Evolutionary conservation across 352 stramenopile genomes (phyloP).

Genomic region (Globisporangium nodosum): DNA sequence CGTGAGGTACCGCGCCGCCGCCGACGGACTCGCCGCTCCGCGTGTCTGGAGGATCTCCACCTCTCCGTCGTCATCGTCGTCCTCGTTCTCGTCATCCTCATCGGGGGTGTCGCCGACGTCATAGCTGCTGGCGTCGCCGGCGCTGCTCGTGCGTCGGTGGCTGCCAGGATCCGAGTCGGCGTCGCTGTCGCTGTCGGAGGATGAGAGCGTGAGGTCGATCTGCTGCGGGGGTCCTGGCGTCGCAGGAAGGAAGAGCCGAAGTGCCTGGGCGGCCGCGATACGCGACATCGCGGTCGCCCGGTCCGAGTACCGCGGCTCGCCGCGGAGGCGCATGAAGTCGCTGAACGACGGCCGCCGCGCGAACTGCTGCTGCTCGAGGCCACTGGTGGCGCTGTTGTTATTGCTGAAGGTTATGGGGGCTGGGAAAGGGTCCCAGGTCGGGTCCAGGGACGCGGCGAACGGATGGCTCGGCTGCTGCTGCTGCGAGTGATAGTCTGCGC

Average conservation of each 20-base stretch:
- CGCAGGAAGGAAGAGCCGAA: background rate
- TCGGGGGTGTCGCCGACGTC: slow-evolving; percentile 2
- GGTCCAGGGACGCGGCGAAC: background rate
- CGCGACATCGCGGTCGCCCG: background rate
- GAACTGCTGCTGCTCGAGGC: background rate
- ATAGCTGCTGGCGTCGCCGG: background rate
- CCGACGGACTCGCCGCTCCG: slow-evolving; percentile 3
- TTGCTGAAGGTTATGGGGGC: background rate
- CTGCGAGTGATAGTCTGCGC: background rate
- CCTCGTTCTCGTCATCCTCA: slow-evolving; percentile 17
- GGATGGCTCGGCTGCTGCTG: background rate
- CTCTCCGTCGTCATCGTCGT: slow-evolving; percentile 12
- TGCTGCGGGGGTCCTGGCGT: slow-evolving; percentile 20
- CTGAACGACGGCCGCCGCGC: background rate
- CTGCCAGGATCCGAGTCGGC: background rate
- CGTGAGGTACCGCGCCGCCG: slow-evolving; percentile 16
- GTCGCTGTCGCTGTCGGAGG: slow-evolving; percentile 39
- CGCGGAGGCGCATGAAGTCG: background rate
- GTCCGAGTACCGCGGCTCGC: background rate
- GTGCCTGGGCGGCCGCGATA: background rate
- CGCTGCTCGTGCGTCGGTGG: background rate
- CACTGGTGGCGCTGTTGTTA: background rate
- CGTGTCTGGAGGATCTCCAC: slow-evolving; percentile 49
- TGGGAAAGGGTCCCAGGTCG: background rate
- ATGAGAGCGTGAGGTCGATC: slow-evolving; percentile 67